Evolutionary conservation across 441 rosid genomes (phyloP).

Genomic region (Melastoma candidum): DNA sequence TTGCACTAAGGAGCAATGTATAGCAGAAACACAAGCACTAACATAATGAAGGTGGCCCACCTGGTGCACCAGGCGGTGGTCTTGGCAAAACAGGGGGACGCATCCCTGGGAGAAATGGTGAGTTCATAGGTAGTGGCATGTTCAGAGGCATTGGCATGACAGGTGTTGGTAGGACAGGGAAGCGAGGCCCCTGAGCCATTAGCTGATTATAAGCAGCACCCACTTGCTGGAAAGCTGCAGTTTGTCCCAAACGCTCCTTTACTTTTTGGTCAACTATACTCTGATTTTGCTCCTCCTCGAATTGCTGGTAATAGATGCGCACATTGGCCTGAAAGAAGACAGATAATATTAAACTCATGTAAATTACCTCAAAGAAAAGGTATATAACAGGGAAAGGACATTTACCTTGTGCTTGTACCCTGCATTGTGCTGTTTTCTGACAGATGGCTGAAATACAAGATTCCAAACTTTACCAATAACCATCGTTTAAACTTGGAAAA

Average conservation of each 20-base stretch:
- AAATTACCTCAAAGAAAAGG: background rate
- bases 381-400: background rate
- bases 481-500: background rate
- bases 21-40: background rate
- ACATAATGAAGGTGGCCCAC: constrained; percentile 14
- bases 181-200: constrained; percentile 64
- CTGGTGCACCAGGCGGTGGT: constrained; percentile 61
- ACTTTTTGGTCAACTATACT: constrained; percentile 91
- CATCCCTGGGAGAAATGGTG: constrained; percentile 50
- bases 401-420: constrained; percentile 95
- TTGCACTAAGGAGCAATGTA: constrained; percentile 3
- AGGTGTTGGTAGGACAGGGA: constrained; percentile 66
- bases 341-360: background rate
- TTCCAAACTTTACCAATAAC: background rate
- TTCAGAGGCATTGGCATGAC: constrained; percentile 37
- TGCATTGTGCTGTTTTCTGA: constrained; percentile 97
- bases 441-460: constrained; percentile 64
- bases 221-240: constrained; percentile 79
- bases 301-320: constrained; percentile 82
- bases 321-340: constrained; percentile 64
- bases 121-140: constrained; percentile 22
- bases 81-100: constrained; percentile 82
- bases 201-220: constrained; percentile 82
- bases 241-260: constrained; percentile 87
- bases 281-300: constrained; percentile 95